Evolutionary conservation across 805 yeast species (phyloP), one percentile per base, ranked within the genome.

Genomic region (Cephaloascus albidus): DNA sequence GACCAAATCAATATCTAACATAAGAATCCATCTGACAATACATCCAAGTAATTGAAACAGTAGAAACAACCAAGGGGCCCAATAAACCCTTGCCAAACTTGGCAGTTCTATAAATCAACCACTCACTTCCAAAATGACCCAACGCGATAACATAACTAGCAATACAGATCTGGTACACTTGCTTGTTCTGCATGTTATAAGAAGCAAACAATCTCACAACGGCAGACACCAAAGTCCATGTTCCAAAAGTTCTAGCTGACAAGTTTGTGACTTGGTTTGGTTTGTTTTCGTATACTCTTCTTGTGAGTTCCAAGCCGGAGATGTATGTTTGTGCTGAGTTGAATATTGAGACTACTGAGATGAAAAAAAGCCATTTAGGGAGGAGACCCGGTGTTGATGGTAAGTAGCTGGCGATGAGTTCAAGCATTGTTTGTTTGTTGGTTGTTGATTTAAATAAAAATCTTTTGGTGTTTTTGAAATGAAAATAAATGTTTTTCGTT

Each of bases 221-320:
- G 2, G 95, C 76, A 2, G 96, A 80, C 49, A 89, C 72, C 32
- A 89, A 67, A 0, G 98, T 93, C 98, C 98, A 93, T 1, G 98
- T 93, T 27, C 98, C 98, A 58, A 93, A 93, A 0, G 98, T 90
- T 52, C 98, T 76, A n/a, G 96, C 96, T 49, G 93, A 78, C 47
- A 93, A 68, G 12, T 64, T 58, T 16, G 15, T 15, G 40, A 44
- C 36, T 55, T 83, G 74, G 4, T 54, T 47, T 14, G 89, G 87
- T 36, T 72, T 60, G 38, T 61, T 68, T 27, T 74, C 81, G 56
- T 93, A 93, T 5, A 93, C 97, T 46, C 78, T 71, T 48, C 83
- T 77, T 2, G 96, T 85, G 39, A 93, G 70, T 20, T 71, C 68
- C 20, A 83, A 68, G 35, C 88, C 93, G 27, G 86, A 76, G 36